Evolutionary conservation across 257 asterid genomes (phyloP).

Genomic region (Knoxia roxburghii): DNA sequence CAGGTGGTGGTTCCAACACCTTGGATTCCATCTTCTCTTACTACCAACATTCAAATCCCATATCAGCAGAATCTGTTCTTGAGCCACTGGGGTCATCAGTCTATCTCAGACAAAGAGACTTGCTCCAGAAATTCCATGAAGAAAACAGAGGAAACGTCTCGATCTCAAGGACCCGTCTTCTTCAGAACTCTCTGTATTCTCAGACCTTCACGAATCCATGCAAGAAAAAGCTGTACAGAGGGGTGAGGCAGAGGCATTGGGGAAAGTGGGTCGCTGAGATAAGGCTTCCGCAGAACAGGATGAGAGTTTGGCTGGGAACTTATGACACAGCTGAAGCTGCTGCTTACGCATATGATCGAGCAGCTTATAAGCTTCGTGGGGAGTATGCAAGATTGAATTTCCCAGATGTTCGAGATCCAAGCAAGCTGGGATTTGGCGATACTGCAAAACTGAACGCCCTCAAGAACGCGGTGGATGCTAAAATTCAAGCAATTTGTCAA

Average conservation of each 20-base stretch:
- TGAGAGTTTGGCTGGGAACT: constrained; percentile 94
- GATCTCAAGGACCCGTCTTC: constrained; percentile 7
- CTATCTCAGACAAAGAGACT: constrained; percentile 55
- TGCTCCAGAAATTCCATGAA: constrained; percentile 46
- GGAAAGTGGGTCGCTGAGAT: constrained; percentile 99
- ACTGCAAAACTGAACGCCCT: constrained; percentile 40
- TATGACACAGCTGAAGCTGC: constrained; percentile 92
- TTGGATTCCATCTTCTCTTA: constrained; percentile 73
- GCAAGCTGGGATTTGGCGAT: constrained; percentile 54
- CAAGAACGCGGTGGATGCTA: constrained; percentile 78
- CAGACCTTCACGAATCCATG: constrained; percentile 36
- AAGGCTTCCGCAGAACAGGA: constrained; percentile 82
- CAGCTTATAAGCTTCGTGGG: constrained; percentile 93
- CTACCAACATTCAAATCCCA: constrained; percentile 31
- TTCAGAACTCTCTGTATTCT: constrained; percentile 17
- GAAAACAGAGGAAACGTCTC: constrained; percentile 26
- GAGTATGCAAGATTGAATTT: constrained; percentile 86
- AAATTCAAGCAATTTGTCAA: constrained; percentile 73
- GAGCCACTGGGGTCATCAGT: constrained; percentile 71
- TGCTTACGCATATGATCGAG: constrained; percentile 89
- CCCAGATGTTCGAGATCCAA: constrained; percentile 63
- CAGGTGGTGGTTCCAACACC: constrained; percentile 67
- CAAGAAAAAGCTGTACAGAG: constrained; percentile 82
- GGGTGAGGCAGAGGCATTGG: constrained; percentile 99
- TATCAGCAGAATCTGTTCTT: constrained; percentile 14